A percentile compares a stretch with the other conserved stretches of the same genome.
Conservation (phyloP, 2,329 filamentous ascomycete species). For the Aschersonia sp. region DNA sequence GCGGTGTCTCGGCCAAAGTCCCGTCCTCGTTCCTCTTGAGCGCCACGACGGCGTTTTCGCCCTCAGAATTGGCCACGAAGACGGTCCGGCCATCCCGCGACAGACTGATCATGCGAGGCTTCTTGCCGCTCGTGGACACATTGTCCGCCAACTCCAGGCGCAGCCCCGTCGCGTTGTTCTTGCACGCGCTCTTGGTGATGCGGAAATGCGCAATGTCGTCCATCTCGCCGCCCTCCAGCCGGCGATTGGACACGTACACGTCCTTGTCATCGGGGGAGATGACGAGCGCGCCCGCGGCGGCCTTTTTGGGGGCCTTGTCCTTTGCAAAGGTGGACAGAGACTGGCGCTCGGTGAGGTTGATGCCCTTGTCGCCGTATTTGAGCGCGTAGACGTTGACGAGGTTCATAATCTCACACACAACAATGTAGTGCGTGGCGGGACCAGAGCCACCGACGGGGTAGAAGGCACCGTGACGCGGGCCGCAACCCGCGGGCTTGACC, state of each 20-base stretch:
- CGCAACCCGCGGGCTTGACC: slow-evolving; percentile 23
- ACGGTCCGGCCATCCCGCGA: slow-evolving; percentile 20
- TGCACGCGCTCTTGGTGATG: slow-evolving; percentile 10
- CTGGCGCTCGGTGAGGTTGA: slow-evolving; percentile 22
- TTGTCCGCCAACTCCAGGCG: slow-evolving; percentile 18
- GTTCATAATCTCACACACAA: slow-evolving; percentile 32
- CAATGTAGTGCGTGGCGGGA: slow-evolving; percentile 27
- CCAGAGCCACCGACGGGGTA: slow-evolving; percentile 16
- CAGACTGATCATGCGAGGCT: slow-evolving; percentile 33
- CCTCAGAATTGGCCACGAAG: slow-evolving; percentile 31
- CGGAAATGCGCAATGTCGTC: slow-evolving; percentile 35
- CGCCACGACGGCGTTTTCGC: slow-evolving; percentile 25
- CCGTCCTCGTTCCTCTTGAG: slow-evolving; percentile 14
- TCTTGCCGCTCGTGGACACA: slow-evolving; percentile 18
- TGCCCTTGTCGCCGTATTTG: slow-evolving; percentile 17
- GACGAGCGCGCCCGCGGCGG: slow-evolving; percentile 30
- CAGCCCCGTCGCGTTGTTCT: slow-evolving; percentile 7
- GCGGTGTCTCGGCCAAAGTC: slow-evolving; percentile 13
- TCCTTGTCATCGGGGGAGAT: slow-evolving; percentile 25
- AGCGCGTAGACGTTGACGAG: slow-evolving; percentile 27
- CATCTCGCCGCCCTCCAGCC: slow-evolving; percentile 26
- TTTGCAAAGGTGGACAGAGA: slow-evolving; percentile 25
- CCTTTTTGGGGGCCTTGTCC: slow-evolving; percentile 16
- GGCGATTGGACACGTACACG: slow-evolving; percentile 39
- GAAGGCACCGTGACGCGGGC: slow-evolving; percentile 37